phyloP scores from a whole-genome alignment of 352 stramenopile species.

The Hyphochytrium catenoides region DNA sequence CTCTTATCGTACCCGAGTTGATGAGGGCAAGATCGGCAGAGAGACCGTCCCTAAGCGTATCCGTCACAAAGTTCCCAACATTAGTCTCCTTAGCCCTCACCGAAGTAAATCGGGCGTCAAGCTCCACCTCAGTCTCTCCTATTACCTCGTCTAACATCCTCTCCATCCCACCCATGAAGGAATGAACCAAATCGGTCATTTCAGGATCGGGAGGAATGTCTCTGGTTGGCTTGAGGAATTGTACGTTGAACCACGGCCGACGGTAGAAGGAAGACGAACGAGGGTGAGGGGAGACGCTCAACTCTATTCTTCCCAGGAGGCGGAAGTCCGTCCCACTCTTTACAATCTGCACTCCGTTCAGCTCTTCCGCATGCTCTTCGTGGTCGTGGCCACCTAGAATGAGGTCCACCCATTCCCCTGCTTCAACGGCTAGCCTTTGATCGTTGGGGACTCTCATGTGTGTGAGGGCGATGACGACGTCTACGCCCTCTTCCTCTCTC shows the following conservation, averaged over 20 bases:
- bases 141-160: slow-evolving; percentile 14
- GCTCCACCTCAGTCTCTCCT: slow-evolving; percentile 11
- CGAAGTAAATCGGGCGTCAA: slow-evolving; percentile 13
- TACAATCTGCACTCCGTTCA: slow-evolving; percentile 11
- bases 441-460: slow-evolving; percentile 24
- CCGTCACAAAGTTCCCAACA: slow-evolving; percentile 18
- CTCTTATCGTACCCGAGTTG: slow-evolving; percentile 18
- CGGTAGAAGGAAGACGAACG: slow-evolving; percentile 4
- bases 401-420: slow-evolving; percentile 13
- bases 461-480: slow-evolving; percentile 18
- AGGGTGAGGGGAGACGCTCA: slow-evolving; percentile 5
- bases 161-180: slow-evolving; percentile 8
- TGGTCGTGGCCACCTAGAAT: slow-evolving; percentile 24
- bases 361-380: slow-evolving; percentile 11
- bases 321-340: slow-evolving; percentile 22
- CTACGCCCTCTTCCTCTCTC: slow-evolving; percentile 8
- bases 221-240: slow-evolving; percentile 1
- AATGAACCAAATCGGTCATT: slow-evolving; percentile 8
- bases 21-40: slow-evolving; percentile 15
- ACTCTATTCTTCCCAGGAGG: slow-evolving; percentile 8
- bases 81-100: slow-evolving; percentile 24
- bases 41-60: slow-evolving; percentile 12
- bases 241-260: slow-evolving; percentile 5
- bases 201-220: slow-evolving; percentile 4
- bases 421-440: slow-evolving; percentile 11